These are phyloP conservation scores for Sedum album DNA, from an alignment of 164 flowering plant species.

Conservation along the genomic window DNA sequence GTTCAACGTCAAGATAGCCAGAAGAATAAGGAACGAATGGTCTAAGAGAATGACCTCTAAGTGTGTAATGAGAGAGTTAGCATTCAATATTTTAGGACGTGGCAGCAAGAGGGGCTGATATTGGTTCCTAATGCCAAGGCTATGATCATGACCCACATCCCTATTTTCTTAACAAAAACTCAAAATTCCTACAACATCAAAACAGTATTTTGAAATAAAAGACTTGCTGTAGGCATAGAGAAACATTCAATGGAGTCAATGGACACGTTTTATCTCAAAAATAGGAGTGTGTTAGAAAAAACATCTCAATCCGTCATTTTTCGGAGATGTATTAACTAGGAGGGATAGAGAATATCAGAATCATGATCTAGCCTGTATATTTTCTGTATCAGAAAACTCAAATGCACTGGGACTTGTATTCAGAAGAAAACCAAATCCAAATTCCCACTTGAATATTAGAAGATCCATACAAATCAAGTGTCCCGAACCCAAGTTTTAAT, in stretches of 20 bases:
- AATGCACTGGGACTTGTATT: not conserved
- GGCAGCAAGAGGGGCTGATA: not conserved
- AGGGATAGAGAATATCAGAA: not conserved
- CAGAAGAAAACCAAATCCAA: not conserved
- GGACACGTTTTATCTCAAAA: not conserved
- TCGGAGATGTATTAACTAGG: not conserved
- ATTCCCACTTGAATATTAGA: not conserved
- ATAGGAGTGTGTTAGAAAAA: not conserved
- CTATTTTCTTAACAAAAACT: not conserved
- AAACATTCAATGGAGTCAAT: too few relatives aligned
- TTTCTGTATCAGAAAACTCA: not conserved
- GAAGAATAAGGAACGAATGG: too few relatives aligned
- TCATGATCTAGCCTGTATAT: not conserved
- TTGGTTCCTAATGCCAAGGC: not conserved
- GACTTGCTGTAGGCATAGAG: not conserved
- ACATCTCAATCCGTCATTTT: not conserved
- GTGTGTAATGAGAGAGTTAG: not conserved
- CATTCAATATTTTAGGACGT: not conserved
- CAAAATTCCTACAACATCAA: not conserved
- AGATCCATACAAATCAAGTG: not conserved
- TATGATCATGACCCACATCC: not conserved
- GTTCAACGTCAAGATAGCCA: not conserved
- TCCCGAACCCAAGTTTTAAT: not conserved
- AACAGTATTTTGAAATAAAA: not conserved
- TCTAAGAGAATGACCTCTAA: not conserved